These are phyloP conservation scores for Neonothopanus nambi DNA, from an alignment of 1,284 basidiomycete genomes.

Conservation along the genomic window DNA sequence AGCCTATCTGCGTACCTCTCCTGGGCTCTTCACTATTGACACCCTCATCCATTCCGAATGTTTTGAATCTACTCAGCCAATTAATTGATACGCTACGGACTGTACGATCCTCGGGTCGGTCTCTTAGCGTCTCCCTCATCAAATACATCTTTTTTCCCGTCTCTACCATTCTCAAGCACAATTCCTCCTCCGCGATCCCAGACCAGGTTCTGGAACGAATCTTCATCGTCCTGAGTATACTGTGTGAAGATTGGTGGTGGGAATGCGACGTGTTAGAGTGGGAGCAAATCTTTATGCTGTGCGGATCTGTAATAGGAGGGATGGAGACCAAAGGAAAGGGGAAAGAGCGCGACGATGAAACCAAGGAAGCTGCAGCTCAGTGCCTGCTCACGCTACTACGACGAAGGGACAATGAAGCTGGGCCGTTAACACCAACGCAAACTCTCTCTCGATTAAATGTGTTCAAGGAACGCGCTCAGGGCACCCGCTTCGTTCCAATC, in stretches of 20 bases:
- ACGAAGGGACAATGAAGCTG: slow-evolving; percentile 24
- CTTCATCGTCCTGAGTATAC: slow-evolving; percentile 56
- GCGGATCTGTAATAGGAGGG: slow-evolving; percentile 65
- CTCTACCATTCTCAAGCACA: slow-evolving; percentile 78
- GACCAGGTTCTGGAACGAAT: slow-evolving; percentile 80
- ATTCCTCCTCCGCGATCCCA: slow-evolving; percentile 65
- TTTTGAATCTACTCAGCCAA: slow-evolving; percentile 52
- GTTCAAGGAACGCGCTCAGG: slow-evolving; percentile 48
- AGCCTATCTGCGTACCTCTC: slow-evolving; percentile 76
- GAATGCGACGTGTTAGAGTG: slow-evolving; percentile 62
- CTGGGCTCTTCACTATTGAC: slow-evolving; percentile 64
- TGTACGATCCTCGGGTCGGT: slow-evolving; percentile 36
- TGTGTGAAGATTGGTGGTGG: slow-evolving; percentile 83
- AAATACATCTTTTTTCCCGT: slow-evolving; percentile 88
- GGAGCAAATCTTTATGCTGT: slow-evolving; percentile 86
- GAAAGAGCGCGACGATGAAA: slow-evolving; percentile 73
- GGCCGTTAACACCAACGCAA: slow-evolving; percentile 21
- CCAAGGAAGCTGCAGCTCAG: slow-evolving; percentile 62
- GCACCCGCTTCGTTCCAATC: slow-evolving; percentile 65
- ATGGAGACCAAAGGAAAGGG: slow-evolving; percentile 60
- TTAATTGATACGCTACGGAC: slow-evolving; percentile 50
- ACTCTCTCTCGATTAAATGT: slow-evolving; percentile 40
- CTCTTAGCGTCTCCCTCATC: slow-evolving; percentile 63
- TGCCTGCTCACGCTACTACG: slow-evolving; percentile 62
- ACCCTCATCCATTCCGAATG: slow-evolving; percentile 50